Percentiles rank a stretch among this genome's conserved stretches.
phyloP scores from a whole-genome alignment of 2,329 filamentous ascomycete species.

The Claviceps sp. region DNA sequence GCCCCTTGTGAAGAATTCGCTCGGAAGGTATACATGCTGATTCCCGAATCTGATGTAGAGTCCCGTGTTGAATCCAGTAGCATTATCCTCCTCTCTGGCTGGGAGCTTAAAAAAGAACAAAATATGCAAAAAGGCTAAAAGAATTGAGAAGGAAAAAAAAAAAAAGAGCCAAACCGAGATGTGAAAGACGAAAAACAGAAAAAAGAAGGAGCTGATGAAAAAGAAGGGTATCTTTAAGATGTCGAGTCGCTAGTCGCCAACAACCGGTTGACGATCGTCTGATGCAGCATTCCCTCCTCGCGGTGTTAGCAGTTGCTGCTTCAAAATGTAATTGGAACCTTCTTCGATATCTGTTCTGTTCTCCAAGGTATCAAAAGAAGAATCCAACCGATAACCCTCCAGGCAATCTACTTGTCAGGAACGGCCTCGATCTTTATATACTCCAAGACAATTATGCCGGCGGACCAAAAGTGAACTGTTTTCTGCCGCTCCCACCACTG shows the following conservation, averaged over 20 bases:
- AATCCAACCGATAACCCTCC: no score
- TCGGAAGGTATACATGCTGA: conserved; percentile 2
- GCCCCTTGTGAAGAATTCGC: neutral
- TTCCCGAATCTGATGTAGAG: neutral
- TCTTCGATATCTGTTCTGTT: neutral
- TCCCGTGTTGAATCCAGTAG: neutral
- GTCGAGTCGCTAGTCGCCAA: neutral
- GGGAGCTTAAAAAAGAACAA: neutral
- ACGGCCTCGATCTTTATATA: neutral
- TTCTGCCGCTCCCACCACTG: neutral
- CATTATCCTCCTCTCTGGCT: neutral
- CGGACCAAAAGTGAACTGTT: neutral
- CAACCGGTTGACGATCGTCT: neutral
- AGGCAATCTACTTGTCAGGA: neutral
- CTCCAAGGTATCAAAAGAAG: neutral
- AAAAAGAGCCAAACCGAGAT: neutral
- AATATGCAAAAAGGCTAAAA: neutral
- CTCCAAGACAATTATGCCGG: neutral
- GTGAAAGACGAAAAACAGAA: neutral
- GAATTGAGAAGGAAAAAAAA: neutral
- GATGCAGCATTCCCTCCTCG: neutral
- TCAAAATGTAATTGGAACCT: neutral
- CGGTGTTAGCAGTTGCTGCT: neutral
- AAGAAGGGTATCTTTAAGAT: neutral
- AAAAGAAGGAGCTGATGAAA: neutral